phyloP scores from a whole-genome alignment of 805 yeast species.

The Schizosaccharomyces osmophilus region DNA sequence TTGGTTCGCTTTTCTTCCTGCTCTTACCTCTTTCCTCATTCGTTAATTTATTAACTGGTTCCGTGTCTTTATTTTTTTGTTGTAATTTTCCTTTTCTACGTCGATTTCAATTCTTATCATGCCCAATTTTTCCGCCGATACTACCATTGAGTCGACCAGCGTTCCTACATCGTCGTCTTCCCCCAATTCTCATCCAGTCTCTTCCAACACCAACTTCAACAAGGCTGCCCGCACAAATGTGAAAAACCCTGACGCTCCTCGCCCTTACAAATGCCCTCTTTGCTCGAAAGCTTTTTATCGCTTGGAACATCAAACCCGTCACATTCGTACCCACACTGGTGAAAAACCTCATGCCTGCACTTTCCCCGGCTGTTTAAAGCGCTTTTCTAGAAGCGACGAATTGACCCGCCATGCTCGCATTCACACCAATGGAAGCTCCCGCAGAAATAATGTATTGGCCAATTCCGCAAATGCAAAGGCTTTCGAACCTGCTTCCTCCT shows the following conservation, averaged over 20 bases:
- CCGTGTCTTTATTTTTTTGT: neutral
- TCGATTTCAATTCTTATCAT: neutral
- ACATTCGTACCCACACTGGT: slow-evolving; percentile 1
- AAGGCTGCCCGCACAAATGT: neutral
- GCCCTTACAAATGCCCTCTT: slow-evolving; percentile 18
- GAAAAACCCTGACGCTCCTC: slow-evolving; percentile 10
- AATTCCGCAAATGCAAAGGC: neutral
- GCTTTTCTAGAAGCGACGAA: neutral
- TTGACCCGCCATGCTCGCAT: neutral
- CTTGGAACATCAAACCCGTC: neutral
- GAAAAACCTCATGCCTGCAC: slow-evolving; percentile 1
- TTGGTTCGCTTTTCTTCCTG: neutral
- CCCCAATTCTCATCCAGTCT: too few species aligned
- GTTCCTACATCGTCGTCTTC: neutral
- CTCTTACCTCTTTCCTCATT: neutral
- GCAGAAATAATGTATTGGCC: neutral
- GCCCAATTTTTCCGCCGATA: neutral
- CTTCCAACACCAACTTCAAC: too few species aligned
- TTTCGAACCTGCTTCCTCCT: neutral
- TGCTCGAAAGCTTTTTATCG: neutral
- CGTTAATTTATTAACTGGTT: neutral
- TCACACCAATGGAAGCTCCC: neutral
- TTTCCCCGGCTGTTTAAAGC: neutral
- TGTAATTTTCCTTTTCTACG: neutral
- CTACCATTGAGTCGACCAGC: neutral